Percentiles rank a stretch among this genome's conserved stretches.
Conservation (phyloP, 306 rosid genomes). For the Medicago lupulina region DNA sequence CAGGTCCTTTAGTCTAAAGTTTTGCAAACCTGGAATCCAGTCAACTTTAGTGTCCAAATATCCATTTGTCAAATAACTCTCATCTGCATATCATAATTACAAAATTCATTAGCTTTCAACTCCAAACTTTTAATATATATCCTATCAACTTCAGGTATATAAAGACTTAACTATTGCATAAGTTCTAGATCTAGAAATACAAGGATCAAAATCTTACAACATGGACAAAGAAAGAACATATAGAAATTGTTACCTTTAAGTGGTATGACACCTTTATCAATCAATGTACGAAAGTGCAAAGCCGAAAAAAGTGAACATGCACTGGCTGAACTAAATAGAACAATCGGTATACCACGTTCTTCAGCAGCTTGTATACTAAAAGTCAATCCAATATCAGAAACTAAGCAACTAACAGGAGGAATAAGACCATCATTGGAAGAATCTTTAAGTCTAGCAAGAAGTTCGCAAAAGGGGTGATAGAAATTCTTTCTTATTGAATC, state of each 20-base stretch:
- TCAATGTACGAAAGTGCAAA: not conserved
- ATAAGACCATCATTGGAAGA: slow-evolving; percentile 16
- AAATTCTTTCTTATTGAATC: slow-evolving; percentile 24
- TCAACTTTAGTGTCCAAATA: slow-evolving; percentile 28
- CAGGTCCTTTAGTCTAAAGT: slow-evolving; percentile 30
- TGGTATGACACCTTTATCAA: slow-evolving; percentile 29
- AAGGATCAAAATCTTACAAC: too few species aligned
- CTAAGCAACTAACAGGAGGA: slow-evolving; percentile 32
- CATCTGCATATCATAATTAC: slow-evolving; percentile 24
- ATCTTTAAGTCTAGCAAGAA: slow-evolving; percentile 32
- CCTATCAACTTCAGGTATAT: too few species aligned
- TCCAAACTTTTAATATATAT: too few species aligned
- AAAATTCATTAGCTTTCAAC: too few species aligned
- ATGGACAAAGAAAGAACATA: not conserved
- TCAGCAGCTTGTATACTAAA: slow-evolving; percentile 37
- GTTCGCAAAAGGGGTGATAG: not conserved
- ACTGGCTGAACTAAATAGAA: slow-evolving; percentile 14
- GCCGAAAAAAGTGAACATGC: not conserved
- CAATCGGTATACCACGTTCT: slow-evolving; percentile 27
- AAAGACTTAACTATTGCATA: too few species aligned
- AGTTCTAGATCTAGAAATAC: too few species aligned
- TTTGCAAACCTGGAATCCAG: slow-evolving; percentile 31
- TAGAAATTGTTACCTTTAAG: slow-evolving; percentile 35
- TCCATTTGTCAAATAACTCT: slow-evolving; percentile 25
- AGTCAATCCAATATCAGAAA: slow-evolving; percentile 9